Evolutionary conservation across 2,329 filamentous ascomycete genomes (phyloP).

Genomic region (Orbilia quercus): DNA sequence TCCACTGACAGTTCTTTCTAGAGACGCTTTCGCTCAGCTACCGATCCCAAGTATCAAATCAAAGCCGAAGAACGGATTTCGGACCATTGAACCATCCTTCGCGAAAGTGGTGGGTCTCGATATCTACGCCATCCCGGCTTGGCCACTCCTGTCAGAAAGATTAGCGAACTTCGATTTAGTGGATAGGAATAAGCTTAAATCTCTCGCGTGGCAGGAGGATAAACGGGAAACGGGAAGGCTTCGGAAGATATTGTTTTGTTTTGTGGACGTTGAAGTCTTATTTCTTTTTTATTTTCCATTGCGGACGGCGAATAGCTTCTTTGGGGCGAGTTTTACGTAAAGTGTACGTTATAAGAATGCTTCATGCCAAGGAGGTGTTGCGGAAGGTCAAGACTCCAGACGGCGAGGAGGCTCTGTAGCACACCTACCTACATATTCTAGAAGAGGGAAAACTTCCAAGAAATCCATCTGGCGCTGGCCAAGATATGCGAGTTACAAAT

Average conservation of each 20-base stretch:
- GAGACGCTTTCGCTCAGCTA: neutral
- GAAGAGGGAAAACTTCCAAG: neutral
- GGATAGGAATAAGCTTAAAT: slow-evolving; percentile 40
- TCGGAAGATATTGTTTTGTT: slow-evolving; percentile 16
- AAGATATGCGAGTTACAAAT: no score
- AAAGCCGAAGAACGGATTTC: neutral
- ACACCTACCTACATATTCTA: slow-evolving; percentile 22
- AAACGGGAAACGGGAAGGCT: neutral
- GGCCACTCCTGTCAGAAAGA: slow-evolving; percentile 29
- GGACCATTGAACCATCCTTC: slow-evolving; percentile 7
- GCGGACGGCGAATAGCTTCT: slow-evolving; percentile 28
- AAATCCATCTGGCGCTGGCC: no score
- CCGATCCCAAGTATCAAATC: slow-evolving; percentile 8
- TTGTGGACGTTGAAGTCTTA: slow-evolving; percentile 8
- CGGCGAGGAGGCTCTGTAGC: slow-evolving; percentile 26
- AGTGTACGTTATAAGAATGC: slow-evolving; percentile 52
- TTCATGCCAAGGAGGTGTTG: slow-evolving; percentile 39
- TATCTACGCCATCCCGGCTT: slow-evolving; percentile 37
- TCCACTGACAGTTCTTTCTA: neutral
- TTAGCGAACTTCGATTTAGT: slow-evolving; percentile 46
- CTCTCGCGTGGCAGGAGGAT: slow-evolving; percentile 49
- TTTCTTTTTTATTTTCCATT: slow-evolving; percentile 1
- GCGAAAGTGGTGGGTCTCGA: slow-evolving; percentile 36
- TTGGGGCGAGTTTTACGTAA: slow-evolving; percentile 55
- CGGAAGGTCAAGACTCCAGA: slow-evolving; percentile 7